Evolutionary conservation across 495 filamentous ascomycete genomes (phyloP), one percentile per base, ranked within the genome.

Genomic region (Penicillium subrubescens): DNA sequence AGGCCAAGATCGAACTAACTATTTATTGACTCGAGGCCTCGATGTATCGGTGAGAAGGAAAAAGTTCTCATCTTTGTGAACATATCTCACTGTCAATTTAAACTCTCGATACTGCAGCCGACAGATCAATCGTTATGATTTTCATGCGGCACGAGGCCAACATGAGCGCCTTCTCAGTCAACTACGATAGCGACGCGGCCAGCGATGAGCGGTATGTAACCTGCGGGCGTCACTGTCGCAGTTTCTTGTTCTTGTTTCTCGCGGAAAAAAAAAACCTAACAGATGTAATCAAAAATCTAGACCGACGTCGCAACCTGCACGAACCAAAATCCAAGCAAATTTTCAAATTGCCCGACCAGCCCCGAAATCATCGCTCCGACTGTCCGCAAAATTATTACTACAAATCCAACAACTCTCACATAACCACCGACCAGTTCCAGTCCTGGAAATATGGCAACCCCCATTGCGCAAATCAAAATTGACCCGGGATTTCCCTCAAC

Each of bases 401-500:
- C 78, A 80, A 70, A 74, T 80, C 61, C 78, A 80, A 69, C 78
- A 80, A 71, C 56, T 80, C 50, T 59, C 62, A 5, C 48, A 59
- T 34, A 68, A 75, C 5, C 53, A 68, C 48, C 70, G 72, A 14
- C 71, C 71, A 46, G 65, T 76, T 15, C 75, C 78, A 3, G 73
- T 81, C 25, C 69, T 81, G 2, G 78, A 77, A 48, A 65, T 78
- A 61, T 77, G 73, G 72, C 75, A 74, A 35, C 77, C 78, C 17
- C 70, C 75, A 31, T 62, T 70, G 14, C 68, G 74, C 41, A 74
- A 68, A 57, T 72, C 61, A 62, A 74, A 67, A 57, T 67, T 67
- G 34, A 73, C 63, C 10, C 62, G 46, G 23, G 67, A 64, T 3
- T 73, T 75, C 39, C 54, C 53, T 0, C 63, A 67, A 15, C 60